Conservation (phyloP, 2,329 filamentous ascomycete genomes). For the Clonostachys sp. region DNA sequence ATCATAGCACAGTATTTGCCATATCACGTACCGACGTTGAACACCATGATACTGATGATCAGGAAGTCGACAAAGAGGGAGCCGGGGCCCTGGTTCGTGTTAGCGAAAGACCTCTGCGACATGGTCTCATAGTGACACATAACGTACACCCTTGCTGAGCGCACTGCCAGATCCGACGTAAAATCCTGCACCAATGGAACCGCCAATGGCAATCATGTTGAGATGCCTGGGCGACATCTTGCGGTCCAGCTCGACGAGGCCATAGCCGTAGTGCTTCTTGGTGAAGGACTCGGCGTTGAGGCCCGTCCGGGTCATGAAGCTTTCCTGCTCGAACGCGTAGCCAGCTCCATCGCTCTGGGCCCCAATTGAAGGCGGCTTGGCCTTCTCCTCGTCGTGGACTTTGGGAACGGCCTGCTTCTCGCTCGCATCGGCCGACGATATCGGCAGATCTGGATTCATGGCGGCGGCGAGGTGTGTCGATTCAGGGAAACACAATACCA, state of each 20-base stretch:
- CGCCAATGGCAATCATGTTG: slow-evolving; percentile 60
- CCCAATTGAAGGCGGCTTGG: no score
- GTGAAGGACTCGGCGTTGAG: slow-evolving; percentile 31
- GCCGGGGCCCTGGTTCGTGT: slow-evolving; percentile 25
- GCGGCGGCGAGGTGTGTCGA: no score
- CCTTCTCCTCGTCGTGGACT: no score
- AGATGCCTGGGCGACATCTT: slow-evolving; percentile 40
- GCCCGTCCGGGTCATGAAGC: slow-evolving; percentile 29
- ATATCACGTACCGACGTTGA: slow-evolving; percentile 41
- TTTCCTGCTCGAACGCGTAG: slow-evolving; percentile 13
- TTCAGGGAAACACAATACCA: no score
- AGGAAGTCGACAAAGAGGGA: slow-evolving; percentile 44
- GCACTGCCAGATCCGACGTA: slow-evolving; percentile 56
- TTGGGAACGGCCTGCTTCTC: no score
- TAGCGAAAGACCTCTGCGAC: no score
- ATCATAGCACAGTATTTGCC: no score
- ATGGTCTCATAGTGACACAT: no score
- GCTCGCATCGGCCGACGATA: no score
- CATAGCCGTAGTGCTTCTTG: slow-evolving; percentile 23
- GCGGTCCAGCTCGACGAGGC: slow-evolving; percentile 21
- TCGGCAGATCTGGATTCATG: no score
- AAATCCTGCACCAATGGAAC: slow-evolving; percentile 59
- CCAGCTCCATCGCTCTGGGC: no score
- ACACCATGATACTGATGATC: slow-evolving; percentile 57
- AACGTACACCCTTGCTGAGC: slow-evolving; percentile 35